These are phyloP conservation scores for Pythium brassicae DNA, from an alignment of 352 stramenopile species.

Conservation along the genomic window DNA sequence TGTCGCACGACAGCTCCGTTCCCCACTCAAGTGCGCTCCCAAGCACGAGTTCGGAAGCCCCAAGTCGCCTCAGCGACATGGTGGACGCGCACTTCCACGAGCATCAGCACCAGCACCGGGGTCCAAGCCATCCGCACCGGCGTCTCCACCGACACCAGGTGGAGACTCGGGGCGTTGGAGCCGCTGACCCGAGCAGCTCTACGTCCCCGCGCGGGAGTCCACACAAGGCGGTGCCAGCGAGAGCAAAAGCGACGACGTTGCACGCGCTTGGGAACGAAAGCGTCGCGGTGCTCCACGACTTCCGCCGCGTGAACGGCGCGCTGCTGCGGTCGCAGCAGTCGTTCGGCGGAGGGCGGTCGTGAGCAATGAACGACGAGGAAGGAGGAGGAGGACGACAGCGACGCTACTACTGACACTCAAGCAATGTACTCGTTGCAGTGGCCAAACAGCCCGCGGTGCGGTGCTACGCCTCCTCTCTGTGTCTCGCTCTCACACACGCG, in stretches of 20 bases:
- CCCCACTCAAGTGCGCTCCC: not conserved
- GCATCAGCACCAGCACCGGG: slow-evolving; percentile 15
- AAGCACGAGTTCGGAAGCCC: not conserved
- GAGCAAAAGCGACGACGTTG: not conserved
- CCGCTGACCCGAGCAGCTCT: not conserved
- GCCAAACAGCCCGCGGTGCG: not conserved
- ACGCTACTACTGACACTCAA: no score
- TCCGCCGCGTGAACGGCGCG: slow-evolving; percentile 36
- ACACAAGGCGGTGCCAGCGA: not conserved
- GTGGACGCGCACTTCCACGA: slow-evolving; percentile 39
- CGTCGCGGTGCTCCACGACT: slow-evolving; percentile 43
- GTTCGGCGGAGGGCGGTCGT: slow-evolving; percentile 8
- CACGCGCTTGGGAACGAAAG: slow-evolving; percentile 13
- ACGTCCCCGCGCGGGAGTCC: not conserved
- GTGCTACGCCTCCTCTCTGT: not conserved
- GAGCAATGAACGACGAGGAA: not conserved
- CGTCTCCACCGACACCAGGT: slow-evolving; percentile 8
- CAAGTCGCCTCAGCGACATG: slow-evolving; percentile 32
- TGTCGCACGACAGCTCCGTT: not conserved
- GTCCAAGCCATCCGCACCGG: no score
- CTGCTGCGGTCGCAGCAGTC: slow-evolving; percentile 34
- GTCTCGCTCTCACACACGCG: no score
- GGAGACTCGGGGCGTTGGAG: not conserved
- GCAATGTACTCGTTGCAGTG: no score
- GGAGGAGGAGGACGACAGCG: no score